Base-by-base conservation (phyloP, 176 grass and related monocot species). In the Calamus simplicifolius region DNA sequence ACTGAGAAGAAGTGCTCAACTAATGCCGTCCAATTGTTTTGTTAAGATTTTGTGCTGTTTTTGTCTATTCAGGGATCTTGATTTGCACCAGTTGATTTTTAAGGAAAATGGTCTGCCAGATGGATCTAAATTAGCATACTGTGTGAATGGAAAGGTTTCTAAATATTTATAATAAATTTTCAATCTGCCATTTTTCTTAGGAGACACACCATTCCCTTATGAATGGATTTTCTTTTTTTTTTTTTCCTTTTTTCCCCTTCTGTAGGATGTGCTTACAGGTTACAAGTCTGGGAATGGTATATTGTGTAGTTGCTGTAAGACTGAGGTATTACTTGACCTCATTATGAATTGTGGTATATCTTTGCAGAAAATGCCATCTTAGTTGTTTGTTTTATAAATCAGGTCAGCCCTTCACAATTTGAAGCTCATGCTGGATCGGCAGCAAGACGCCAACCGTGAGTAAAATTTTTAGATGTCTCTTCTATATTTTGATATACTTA, bases 101-200 rank as follows among this genome's bases (percentile, higher is more conserved):
- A 80, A 95, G 75, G 82, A 89, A 74, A 76, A 70, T 30, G 90
- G 81, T 62, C 82, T 89, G 51, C 70, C 82, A 55, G 79, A 95
- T 63, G 66, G 79, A 66, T 81, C 70, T 73, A 57, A 77, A 17
- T 83, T 95, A 57, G 61, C 70, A 71, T 95, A 95, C 67, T 75
- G 58, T 63, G 57, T 69, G 62, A 81, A 83, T 51, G 83, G 80
- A 73, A 61, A 89, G 90, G 90, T 95, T 35, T 35, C 30, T 66
- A 38, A 50, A 51, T 68, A 66, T 14, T 66, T 78, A 7, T 58
- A 74, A 71, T 56, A 75, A 31, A 35, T 51, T 71, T 26, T 58
- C 16, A 29, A n/a, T 4, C n/a, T 12, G 29, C 27, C 70, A 58
- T 5, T 19, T 31, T 5, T 19, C 50, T 72, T 68, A 72, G 13